Evolutionary conservation across 2,329 filamentous ascomycete species (phyloP).

Genomic region (Botrytis cinerea): DNA sequence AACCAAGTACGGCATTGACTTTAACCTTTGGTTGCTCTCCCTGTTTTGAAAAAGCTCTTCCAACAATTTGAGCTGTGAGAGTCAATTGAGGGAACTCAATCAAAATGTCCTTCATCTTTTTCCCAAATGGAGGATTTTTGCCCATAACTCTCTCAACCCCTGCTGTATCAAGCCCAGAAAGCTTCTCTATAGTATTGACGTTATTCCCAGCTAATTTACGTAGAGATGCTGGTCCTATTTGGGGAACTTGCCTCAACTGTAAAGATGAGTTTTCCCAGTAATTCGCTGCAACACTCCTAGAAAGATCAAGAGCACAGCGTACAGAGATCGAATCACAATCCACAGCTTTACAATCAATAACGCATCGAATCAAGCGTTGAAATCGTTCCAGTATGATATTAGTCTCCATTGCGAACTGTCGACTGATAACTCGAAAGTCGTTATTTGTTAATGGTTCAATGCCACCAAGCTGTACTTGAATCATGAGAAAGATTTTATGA

Average conservation of each 20-base stretch:
- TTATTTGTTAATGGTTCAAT: constrained; percentile 64
- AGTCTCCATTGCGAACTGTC: constrained; percentile 62
- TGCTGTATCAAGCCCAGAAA: constrained; percentile 66
- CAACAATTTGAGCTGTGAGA: constrained; percentile 45
- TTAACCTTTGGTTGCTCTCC: constrained; percentile 55
- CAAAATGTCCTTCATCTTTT: constrained; percentile 64
- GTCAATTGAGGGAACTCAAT: constrained; percentile 66
- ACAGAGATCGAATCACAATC: constrained; percentile 65
- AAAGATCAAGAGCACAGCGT: constrained; percentile 72
- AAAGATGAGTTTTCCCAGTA: constrained; percentile 76
- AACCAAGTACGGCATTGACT: constrained; percentile 68
- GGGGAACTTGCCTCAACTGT: constrained; percentile 80
- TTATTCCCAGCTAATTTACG: constrained; percentile 72
- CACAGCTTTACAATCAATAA: constrained; percentile 69
- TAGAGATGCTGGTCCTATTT: constrained; percentile 74
- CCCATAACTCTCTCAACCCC: constrained; percentile 76
- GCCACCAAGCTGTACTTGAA: constrained; percentile 73
- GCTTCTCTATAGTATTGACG: constrained; percentile 69
- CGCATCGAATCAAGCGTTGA: constrained; percentile 70
- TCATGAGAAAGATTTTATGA: constrained; percentile 76
- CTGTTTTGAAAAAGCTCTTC: constrained; percentile 37
- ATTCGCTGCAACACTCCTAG: constrained; percentile 72
- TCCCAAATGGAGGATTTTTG: constrained; percentile 81
- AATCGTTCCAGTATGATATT: constrained; percentile 65
- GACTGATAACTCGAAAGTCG: constrained; percentile 54